Base-by-base conservation (phyloP, 2,329 filamentous ascomycete species). In the Stemphylium beticola region DNA sequence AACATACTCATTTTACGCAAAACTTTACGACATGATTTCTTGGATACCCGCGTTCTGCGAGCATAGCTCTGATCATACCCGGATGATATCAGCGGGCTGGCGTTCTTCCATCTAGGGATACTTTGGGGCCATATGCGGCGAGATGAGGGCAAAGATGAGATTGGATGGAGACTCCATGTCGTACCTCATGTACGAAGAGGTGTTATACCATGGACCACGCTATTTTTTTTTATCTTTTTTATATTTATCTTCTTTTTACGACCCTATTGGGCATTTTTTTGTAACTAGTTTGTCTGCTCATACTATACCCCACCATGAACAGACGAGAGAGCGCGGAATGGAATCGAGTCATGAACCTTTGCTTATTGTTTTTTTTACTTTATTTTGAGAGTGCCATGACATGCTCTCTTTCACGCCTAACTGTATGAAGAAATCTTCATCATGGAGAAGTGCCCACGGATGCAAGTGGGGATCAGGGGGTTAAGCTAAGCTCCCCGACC, bases 31-130 rank as follows among this genome's bases (percentile, higher is more conserved):
- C 52, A 64, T 58, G 58, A 64, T 53, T 58, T 64, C 49, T 61
- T 62, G 42, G 55, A 57, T 49, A 58, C 56, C 60, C 61, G 63
- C 66, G 41, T 57, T 66, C 60, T 65, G 65, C 61, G 60, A 64
- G 68, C 67, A 69, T 65, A 53, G 55, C 46, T 65, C 60, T 64
- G 61, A 58, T 66, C 65, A 58, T 51, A 50, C 59, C 58, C 54
- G 56, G 60, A 62, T 56, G 59, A 49, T 12, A 58, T 58, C 50
- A 58, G 57, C 44, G 56, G 58, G 57, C 57, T 59, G 68, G 67
- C 66, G 65, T 70, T 67, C 53, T 49, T 55, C 49, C 47, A 62
- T 53, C 51, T 52, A 48, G 60, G 61, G 37, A 46, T 49, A 31
- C 34, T 50, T 34, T 54, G 50, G 49, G 43, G 52, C 41, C 44